Conservation (phyloP, 2,329 filamentous ascomycete genomes). For the Podosphaera xanthii region DNA sequence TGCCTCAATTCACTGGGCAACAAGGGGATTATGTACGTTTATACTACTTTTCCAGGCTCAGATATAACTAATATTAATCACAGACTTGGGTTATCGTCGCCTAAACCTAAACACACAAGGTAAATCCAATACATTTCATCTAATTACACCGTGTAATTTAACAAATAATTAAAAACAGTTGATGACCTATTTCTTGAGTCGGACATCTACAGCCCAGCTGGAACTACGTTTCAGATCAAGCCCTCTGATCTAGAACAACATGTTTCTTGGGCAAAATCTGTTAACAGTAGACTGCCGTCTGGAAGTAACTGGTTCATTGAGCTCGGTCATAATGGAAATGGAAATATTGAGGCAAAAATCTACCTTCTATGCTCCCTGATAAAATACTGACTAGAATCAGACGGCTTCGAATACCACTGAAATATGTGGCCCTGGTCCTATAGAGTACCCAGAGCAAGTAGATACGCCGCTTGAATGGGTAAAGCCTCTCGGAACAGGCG, state of each 20-base stretch:
- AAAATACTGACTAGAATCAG: background rate
- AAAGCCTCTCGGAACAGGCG: slow-evolving; percentile 27
- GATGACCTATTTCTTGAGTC: slow-evolving; percentile 38
- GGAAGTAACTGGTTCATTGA: slow-evolving; percentile 30
- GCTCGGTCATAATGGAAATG: slow-evolving; percentile 32
- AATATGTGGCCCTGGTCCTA: slow-evolving; percentile 14
- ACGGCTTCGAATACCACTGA: slow-evolving; percentile 8
- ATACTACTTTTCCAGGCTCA: background rate
- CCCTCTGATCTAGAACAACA: slow-evolving; percentile 24
- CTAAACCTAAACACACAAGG: slow-evolving; percentile 11
- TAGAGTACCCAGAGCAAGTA: slow-evolving; percentile 23
- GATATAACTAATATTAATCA: background rate
- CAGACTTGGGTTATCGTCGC: slow-evolving; percentile 12
- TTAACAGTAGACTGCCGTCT: slow-evolving; percentile 25
- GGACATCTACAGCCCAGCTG: slow-evolving; percentile 25
- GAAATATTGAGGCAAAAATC: slow-evolving; percentile 20
- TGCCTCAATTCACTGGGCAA: slow-evolving; percentile 38
- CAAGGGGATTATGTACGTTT: slow-evolving; percentile 26
- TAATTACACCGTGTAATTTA: slow-evolving; percentile 3
- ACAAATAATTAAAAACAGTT: slow-evolving; percentile 17
- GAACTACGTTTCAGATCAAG: slow-evolving; percentile 25
- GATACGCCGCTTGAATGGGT: slow-evolving; percentile 23
- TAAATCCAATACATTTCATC: slow-evolving; percentile 1
- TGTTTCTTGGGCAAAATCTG: slow-evolving; percentile 19
- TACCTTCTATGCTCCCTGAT: background rate